Evolutionary conservation across 106 monocot genomes (phyloP), one percentile per base, ranked within the genome.

Genomic region (Chionographis japonica): DNA sequence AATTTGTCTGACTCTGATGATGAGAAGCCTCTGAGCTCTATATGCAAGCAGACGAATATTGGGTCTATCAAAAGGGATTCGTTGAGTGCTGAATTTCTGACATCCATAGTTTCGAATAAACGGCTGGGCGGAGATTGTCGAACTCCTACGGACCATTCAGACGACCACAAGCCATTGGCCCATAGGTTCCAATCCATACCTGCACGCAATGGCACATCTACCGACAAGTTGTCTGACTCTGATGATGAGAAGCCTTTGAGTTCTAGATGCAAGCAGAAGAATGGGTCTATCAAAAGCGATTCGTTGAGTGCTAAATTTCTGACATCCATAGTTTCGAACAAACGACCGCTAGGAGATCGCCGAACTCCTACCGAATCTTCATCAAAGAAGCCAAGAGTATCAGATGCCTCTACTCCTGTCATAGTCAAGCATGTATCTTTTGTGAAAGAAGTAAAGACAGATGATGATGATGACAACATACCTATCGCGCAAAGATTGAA

Each of bases 401-500:
- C 71, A 38, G 62, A 52, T 12, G 8, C 66, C 7, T 50, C 66
- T 46, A 19, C 9, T 17, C 37, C 62, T 72, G 36, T 11, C 6
- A 84, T 75, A 67, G 67, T 76, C 54, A 79, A 68, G 27, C 40
- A 60, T 10, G 79, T 72, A 16, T 40, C 57, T 50, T 14, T 19
- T 67, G 67, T 71, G 18, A 84, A 66, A 40, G 43, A 62, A 42
- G 56, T 56, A 64, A 42, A 8, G 56, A 35, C 72, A 39, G 35
- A 37, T 38, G 79, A 79, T 42, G 52, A 65, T 71, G 58, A 69
- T 37, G 82, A 74, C 15, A 65, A 75, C 52, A 62, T 79, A 67
- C 84, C 84, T 6, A 72, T 84, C 65, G 17, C 63, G 18, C 75
- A 84, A 57, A 79, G 79, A 76, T 58, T 74, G 13, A 66, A 59